phyloP scores from a whole-genome alignment of 1,139 yeast species.

The Taiozyma sp. region DNA sequence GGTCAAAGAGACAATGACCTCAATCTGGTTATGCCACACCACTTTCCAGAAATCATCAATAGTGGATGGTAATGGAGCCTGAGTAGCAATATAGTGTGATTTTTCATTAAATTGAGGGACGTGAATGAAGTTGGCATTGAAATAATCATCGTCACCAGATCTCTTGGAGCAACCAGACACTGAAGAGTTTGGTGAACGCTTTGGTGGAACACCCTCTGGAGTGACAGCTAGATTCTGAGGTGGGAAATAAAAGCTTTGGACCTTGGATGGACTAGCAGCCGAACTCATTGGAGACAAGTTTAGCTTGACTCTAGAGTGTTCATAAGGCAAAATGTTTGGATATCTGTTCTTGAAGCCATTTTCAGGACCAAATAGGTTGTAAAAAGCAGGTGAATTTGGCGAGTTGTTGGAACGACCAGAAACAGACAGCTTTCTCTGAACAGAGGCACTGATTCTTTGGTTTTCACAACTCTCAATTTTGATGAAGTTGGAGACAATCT shows the following conservation, averaged over 20 bases:
- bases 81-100: slow-evolving; percentile 70
- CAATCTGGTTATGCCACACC: slow-evolving; percentile 54
- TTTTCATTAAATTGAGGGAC: slow-evolving; percentile 32
- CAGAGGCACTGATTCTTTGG: slow-evolving; percentile 35
- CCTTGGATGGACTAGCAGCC: slow-evolving; percentile 8
- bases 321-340: slow-evolving; percentile 79
- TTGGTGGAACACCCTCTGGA: not conserved
- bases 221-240: slow-evolving; percentile 2
- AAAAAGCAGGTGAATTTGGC: slow-evolving; percentile 13
- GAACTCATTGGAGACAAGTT: slow-evolving; percentile 30
- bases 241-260: slow-evolving; percentile 6
- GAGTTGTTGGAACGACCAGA: slow-evolving; percentile 11
- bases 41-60: slow-evolving; percentile 82
- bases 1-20: slow-evolving; percentile 68
- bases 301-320: slow-evolving; percentile 69
- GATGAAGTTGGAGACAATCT: slow-evolving; percentile 37
- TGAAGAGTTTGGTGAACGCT: slow-evolving; percentile 2
- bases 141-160: slow-evolving; percentile 37
- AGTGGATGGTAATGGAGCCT: slow-evolving; percentile 78
- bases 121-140: slow-evolving; percentile 57
- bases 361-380: slow-evolving; percentile 21
- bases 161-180: slow-evolving; percentile 2
- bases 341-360: slow-evolving; percentile 59
- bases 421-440: slow-evolving; percentile 24
- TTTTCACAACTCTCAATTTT: slow-evolving; percentile 49